These are phyloP conservation scores for Populus euphratica DNA, from an alignment of 345 rosid genomes.

Conservation along the genomic window DNA sequence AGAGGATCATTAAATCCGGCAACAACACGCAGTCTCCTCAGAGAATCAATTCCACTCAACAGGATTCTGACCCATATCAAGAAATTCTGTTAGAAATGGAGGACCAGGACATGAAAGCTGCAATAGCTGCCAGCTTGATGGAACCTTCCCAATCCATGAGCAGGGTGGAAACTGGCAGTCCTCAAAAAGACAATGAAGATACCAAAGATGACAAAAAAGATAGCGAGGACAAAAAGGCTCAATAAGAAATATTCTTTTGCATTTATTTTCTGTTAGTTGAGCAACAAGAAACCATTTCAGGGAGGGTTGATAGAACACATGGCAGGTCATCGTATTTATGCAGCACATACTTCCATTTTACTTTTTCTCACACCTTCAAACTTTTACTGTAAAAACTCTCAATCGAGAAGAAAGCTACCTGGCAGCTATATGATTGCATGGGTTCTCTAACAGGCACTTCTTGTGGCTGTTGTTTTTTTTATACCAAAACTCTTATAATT, in stretches of 20 bases:
- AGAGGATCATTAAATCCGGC: constrained; percentile 63
- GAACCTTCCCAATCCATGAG: constrained; percentile 48
- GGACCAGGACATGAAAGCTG: constrained; percentile 81
- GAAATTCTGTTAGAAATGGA: constrained; percentile 51
- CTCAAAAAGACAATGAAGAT: constrained; percentile 13
- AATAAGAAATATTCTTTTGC: constrained; percentile 18
- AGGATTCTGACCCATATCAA: constrained; percentile 35
- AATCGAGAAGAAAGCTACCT: not conserved
- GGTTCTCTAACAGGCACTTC: not conserved
- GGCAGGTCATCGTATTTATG: constrained; percentile 12
- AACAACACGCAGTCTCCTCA: constrained; percentile 37
- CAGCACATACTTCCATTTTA: constrained; percentile 20
- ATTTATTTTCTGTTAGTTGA: not conserved
- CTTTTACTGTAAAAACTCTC: constrained; percentile 5
- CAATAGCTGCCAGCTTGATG: constrained; percentile 86
- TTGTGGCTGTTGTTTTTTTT: not conserved
- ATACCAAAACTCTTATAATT: not conserved
- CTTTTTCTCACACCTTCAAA: not conserved
- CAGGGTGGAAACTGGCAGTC: constrained; percentile 22
- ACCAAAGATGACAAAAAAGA: constrained; percentile 18
- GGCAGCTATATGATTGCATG: not conserved
- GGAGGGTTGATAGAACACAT: constrained; percentile 10
- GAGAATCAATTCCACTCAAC: constrained; percentile 31
- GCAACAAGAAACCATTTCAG: constrained; percentile 17
- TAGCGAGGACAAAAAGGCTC: constrained; percentile 23